A percentile compares a stretch with the other conserved stretches of the same genome.
phyloP scores from a whole-genome alignment of 2,329 filamentous ascomycete genomes.

The Pyricularia pennisetigena region DNA sequence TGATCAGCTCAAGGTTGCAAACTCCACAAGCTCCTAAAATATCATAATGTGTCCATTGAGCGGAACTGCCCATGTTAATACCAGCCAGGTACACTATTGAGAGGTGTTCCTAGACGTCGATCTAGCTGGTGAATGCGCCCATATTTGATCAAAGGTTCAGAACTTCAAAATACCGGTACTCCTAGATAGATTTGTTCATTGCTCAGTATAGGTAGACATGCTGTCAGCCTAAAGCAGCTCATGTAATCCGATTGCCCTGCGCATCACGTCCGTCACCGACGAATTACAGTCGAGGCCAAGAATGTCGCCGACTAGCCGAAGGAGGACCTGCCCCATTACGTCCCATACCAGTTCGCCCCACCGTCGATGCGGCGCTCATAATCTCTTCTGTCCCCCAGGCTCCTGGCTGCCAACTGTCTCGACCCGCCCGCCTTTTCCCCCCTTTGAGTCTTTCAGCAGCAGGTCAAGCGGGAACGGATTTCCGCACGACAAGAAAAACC shows the following conservation, averaged over 20 bases:
- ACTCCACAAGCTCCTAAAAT: background rate
- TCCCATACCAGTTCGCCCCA: background rate
- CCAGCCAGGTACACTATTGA: background rate
- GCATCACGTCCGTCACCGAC: background rate
- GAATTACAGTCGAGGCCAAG: background rate
- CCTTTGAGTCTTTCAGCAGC: background rate
- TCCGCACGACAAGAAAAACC: background rate
- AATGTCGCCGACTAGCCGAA: constrained; percentile 1
- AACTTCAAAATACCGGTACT: no score
- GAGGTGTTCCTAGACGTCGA: background rate
- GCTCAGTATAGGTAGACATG: background rate
- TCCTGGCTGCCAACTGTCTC: background rate
- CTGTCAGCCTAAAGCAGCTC: background rate
- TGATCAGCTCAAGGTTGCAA: background rate
- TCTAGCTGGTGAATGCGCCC: background rate
- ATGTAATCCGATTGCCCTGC: background rate
- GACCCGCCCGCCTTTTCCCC: background rate
- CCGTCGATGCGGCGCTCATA: constrained; percentile 3
- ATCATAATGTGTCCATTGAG: background rate
- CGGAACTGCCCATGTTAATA: background rate
- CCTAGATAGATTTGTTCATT: background rate
- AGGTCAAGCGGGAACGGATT: background rate
- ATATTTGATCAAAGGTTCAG: background rate
- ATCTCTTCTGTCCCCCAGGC: background rate
- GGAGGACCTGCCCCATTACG: constrained; percentile 1